phyloP scores from a whole-genome alignment of 805 yeast species.

The Metschnikowia orientalis region DNA sequence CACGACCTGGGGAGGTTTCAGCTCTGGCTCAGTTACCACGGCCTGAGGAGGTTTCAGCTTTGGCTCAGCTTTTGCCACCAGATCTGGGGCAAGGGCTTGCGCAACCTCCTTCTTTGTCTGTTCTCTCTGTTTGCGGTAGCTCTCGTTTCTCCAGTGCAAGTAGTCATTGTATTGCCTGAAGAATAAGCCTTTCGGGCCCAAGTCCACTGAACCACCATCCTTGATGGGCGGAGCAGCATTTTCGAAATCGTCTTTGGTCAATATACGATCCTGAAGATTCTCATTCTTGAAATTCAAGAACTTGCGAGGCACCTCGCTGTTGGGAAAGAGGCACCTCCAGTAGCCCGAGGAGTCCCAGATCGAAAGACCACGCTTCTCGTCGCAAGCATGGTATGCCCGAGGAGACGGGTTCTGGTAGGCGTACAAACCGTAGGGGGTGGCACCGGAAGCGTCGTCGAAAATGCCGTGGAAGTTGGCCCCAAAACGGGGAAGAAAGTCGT shows the following conservation, averaged over 20 bases:
- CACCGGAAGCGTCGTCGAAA: conserved; percentile 20
- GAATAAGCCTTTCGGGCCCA: conserved; percentile 52
- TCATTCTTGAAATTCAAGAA: conserved; percentile 25
- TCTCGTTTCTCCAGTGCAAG: conserved; percentile 59
- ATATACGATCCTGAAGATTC: conserved; percentile 25
- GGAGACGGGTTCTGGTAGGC: conserved; percentile 58
- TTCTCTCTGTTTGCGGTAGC: conserved; percentile 36
- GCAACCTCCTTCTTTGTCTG: conserved; percentile 1
- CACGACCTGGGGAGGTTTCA: conserved; percentile 14
- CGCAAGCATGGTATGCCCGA: conserved; percentile 58
- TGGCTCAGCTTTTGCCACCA: background rate
- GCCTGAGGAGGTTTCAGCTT: conserved; percentile 1
- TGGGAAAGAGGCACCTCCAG: conserved; percentile 90
- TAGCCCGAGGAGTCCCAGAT: conserved; percentile 82
- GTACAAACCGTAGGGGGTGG: conserved; percentile 42
- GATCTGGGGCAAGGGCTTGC: conserved; percentile 1
- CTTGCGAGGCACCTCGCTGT: conserved; percentile 32
- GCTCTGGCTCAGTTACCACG: background rate
- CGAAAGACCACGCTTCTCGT: conserved; percentile 59
- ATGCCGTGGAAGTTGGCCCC: conserved; percentile 10
- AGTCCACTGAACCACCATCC: conserved; percentile 23
- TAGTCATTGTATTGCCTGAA: conserved; percentile 63
- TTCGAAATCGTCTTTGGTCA: conserved; percentile 60
- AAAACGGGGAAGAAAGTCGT: conserved; percentile 3
- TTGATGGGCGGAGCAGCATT: conserved; percentile 4